Evolutionary conservation across 441 rosid genomes (phyloP).

Genomic region (Isatis lusitanica): DNA sequence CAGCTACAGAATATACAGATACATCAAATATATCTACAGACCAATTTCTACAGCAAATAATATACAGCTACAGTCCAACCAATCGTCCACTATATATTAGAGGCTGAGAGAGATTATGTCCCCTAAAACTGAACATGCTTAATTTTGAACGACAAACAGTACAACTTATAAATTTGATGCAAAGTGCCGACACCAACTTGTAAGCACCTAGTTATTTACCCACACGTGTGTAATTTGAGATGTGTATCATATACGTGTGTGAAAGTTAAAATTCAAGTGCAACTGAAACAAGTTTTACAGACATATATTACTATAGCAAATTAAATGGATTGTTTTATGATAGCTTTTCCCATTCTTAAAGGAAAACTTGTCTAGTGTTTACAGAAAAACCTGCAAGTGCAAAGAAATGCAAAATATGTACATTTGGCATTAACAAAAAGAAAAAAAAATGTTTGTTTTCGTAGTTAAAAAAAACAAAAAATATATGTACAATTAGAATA

Average conservation of each 20-base stretch:
- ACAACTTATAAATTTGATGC: background rate
- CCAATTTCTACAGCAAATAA: too few relatives aligned
- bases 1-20: too few relatives aligned
- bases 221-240: too few relatives aligned
- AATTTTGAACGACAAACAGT: background rate
- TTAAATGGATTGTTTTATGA: background rate
- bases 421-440: too few relatives aligned
- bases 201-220: background rate
- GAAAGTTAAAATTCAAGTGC: background rate
- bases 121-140: conserved; percentile 13
- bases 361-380: background rate
- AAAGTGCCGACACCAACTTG: background rate
- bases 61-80: too few relatives aligned
- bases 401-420: background rate
- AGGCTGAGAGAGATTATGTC: background rate
- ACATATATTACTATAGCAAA: background rate
- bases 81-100: too few relatives aligned
- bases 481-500: background rate
- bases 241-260: background rate
- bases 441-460: too few relatives aligned
- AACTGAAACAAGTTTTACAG: background rate
- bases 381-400: background rate
- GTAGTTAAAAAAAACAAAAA: too few relatives aligned
- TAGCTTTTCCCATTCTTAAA: background rate
- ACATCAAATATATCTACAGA: too few relatives aligned